phyloP scores from a whole-genome alignment of 192 early-diverging fungal species.

The Linnemannia schmuckeri region DNA sequence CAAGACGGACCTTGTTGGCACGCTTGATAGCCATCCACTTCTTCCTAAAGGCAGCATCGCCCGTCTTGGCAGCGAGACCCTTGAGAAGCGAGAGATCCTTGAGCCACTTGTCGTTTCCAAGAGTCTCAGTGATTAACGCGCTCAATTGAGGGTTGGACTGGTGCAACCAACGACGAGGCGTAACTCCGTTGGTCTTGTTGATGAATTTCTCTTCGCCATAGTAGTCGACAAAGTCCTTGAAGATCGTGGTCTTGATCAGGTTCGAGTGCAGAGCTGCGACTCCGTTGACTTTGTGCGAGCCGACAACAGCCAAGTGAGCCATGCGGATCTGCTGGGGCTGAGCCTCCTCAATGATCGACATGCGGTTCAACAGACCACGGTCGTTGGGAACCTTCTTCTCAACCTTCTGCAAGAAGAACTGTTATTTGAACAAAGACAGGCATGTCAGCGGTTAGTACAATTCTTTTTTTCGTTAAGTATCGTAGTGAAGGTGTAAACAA shows the following conservation, averaged over 20 bases:
- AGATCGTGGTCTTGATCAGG: constrained; percentile 86
- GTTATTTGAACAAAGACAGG: neutral
- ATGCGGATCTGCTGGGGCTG: constrained; percentile 95
- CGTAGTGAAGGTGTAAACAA: neutral
- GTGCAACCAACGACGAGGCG: constrained; percentile 97
- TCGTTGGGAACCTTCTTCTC: constrained; percentile 90
- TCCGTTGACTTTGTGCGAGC: constrained; percentile 96
- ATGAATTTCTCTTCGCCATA: constrained; percentile 91
- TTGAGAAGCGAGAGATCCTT: constrained; percentile 79
- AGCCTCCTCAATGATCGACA: constrained; percentile 96
- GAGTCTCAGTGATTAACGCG: constrained; percentile 82
- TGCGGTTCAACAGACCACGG: constrained; percentile 84
- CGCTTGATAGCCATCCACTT: constrained; percentile 93
- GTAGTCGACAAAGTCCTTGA: constrained; percentile 91
- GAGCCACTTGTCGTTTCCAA: constrained; percentile 83
- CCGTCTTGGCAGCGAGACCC: constrained; percentile 72
- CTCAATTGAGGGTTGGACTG: constrained; percentile 94
- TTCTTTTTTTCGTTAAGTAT: neutral
- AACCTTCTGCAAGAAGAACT: constrained; percentile 95
- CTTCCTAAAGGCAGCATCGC: constrained; percentile 80
- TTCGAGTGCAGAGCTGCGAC: constrained; percentile 92
- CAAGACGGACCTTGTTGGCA: constrained; percentile 91
- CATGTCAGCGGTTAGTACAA: neutral
- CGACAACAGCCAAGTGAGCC: constrained; percentile 95
- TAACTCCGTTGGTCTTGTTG: constrained; percentile 99